Evolutionary conservation across 2,329 filamentous ascomycete species (phyloP), one percentile per base, ranked within the genome.

Genomic region (Aspergillus costaricaensis): DNA sequence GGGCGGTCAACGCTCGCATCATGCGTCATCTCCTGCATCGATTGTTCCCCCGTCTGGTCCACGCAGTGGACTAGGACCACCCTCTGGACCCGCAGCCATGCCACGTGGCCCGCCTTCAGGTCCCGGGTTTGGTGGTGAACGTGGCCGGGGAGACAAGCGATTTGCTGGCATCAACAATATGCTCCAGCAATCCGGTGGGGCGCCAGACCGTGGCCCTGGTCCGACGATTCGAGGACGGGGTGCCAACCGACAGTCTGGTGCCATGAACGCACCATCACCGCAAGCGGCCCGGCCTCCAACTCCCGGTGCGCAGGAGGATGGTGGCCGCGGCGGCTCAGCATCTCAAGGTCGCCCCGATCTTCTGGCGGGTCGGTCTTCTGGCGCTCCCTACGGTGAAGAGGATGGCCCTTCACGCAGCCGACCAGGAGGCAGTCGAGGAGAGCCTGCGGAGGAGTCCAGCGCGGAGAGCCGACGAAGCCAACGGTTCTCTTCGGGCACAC

Each of bases 151-250:
- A 32, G 79, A 81, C 62, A 81, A 81, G 61, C 77, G 80, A 12
- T 80, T 82, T 62, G 74, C 77, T 14, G 77, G 76, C 1, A 71
- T 82, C 57, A 81, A 81, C 64, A 80, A 74, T 57, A 76, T 81
- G 68, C 75, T 82, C 38, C 79, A 81, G 57, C 79, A 82, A 65
- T 76, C 75, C 32, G 72, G 69, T 36, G 66, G 70, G n/a, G 63
- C 70, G 36, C 56, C 67, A 48, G 77, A 79, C 19, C 73, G 74
- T 36, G 62, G 65, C 30, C 68, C 72, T 39, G 72, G 75, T 10
- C 72, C 76, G 5, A 67, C 73, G 25, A 75, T 76, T 51, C 75
- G 79, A 23, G 77, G 79, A 44, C 71, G 79, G 61, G 76, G 77
- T 17, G 70, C 71, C 50, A 72, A 67, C 30, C 71, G 78, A 58